Base-by-base conservation (phyloP, 106 monocot species). In the Iris macrosiphon region DNA sequence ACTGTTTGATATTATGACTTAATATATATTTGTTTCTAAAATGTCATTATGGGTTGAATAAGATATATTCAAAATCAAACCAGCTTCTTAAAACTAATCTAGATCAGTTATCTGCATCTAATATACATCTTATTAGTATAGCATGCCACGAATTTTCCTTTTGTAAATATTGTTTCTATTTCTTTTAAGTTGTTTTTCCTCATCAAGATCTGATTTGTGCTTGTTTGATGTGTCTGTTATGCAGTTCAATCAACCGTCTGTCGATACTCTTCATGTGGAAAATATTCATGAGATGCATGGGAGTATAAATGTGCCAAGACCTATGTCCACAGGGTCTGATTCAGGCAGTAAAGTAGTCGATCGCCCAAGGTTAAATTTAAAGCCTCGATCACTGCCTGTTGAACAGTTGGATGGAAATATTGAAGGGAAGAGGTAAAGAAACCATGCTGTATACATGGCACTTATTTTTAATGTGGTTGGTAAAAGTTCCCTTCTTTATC, bases 341-440 rank as follows among this genome's bases (percentile, higher is more conserved):
- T 44, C 28, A 5, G 63, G 51, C 20, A 49, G 21, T 20, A 52
- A 19, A 49, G 62, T 54, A 49, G 67, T 21, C 45, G 86, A 87
- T 18, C 80, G 87, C 2, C 87, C 81, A 14, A 69, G 55, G 33
- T 71, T 87, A 74, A 81, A 81, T 65, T 61, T 81, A 27, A 87
- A 75, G 55, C 87, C 87, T 2, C 69, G 87, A 4, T 71, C 81
- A 4, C 69, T 71, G 40, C 45, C 66, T 46, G 21, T 66, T 38
- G 70, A 72, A 27, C 72, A 73, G 51, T 61, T 49, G 45, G 67
- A 63, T 59, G 86, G 66, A 58, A 76, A 0, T 54, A 30, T 28
- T 63, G 76, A 56, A 72, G 71, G 44, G 57, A 71, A 63, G 45
- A 81, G 87, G 87, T 87, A 39, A 4, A 32, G 63, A 62, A 28